These are phyloP conservation scores for Emergomyces pasteurianus DNA, from an alignment of 2,329 filamentous ascomycete species.

Conservation along the genomic window DNA sequence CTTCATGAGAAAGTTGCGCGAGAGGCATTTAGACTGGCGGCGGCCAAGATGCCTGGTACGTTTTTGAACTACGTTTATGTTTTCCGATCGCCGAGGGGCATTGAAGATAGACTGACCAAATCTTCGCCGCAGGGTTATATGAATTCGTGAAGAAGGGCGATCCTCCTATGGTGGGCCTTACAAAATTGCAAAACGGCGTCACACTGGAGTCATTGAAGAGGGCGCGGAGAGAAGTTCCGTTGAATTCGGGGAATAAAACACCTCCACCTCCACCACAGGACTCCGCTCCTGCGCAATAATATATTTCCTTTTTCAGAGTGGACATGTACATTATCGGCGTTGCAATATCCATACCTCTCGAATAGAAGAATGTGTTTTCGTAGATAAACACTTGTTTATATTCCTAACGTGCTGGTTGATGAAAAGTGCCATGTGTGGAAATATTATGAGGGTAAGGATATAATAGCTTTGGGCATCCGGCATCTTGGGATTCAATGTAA, in stretches of 20 bases:
- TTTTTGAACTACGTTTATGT: not conserved
- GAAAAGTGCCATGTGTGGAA: not conserved
- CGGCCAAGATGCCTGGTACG: slow-evolving; percentile 85
- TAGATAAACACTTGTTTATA: not conserved
- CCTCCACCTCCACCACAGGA: not conserved
- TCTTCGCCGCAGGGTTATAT: slow-evolving; percentile 41
- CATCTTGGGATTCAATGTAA: not conserved
- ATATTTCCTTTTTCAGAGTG: not conserved
- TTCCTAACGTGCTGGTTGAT: not conserved
- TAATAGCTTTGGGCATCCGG: not conserved
- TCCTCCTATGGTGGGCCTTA: slow-evolving; percentile 79
- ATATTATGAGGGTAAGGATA: not conserved
- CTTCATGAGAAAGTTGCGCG: slow-evolving; percentile 88
- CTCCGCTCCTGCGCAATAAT: not conserved
- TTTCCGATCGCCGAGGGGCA: not conserved
- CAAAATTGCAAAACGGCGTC: slow-evolving; percentile 69
- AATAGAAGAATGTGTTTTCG: not conserved
- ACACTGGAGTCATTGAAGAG: slow-evolving; percentile 75
- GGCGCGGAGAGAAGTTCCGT: slow-evolving; percentile 55
- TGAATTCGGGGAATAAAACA: slow-evolving; percentile 12
- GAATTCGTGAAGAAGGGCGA: slow-evolving; percentile 93
- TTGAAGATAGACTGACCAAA: not conserved
- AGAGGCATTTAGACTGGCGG: slow-evolving; percentile 88
- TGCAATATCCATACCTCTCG: not conserved
- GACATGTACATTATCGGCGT: slow-evolving; percentile 3